Base-by-base conservation (phyloP, 768 basidiomycete species). In the Phylloporus scabripes region DNA sequence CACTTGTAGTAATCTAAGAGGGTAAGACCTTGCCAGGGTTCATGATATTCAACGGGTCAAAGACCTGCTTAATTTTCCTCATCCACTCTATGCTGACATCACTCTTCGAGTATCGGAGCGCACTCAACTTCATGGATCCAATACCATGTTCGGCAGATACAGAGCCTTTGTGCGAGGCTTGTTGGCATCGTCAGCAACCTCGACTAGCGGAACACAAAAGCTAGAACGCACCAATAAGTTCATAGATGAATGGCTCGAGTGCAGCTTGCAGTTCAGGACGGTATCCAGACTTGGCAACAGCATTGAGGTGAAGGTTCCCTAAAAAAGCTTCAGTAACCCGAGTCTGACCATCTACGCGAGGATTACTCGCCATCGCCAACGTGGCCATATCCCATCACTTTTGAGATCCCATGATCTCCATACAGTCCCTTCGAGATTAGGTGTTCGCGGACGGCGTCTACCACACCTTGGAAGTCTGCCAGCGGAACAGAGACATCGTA, bases 111-210 rank as follows among this genome's bases (percentile, higher is more conserved):
- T 96, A 98, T 33, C 77, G 77, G 18, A 98, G 79, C 14, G 91
- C 90, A 48, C 87, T 82, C 0, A 88, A 87, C 72, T 98, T 98
- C 87, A 92, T 92, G 0, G 85, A 78, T n/a, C 95, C 94, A 46
- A 99, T 83, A 5, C 95, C 95, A 65, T 99, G 95, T 63, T 99
- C 95, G 2, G 95, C 95, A 6, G 94, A 97, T 56, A 99, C 82
- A 0, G 95, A 97, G 7, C 95, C 95, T 44, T 82, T 79, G 61
- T 87, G 78, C 1, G 80, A 81, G 17, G 83, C 87, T 91, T 18
- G 44, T 15, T n/a, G 24, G 11, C 12, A 38, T 43, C 29, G 54
- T 50, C 28, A 52, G 29, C 42, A 45, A 24, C 3, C n/a, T 12
- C 8, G 15, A 24, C 36, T 14, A 18, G n/a, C 6, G 12, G 1